Percentiles rank a stretch among this genome's conserved stretches.
phyloP scores from a whole-genome alignment of 768 basidiomycete species.

The Leucogyrophana mollusca region DNA sequence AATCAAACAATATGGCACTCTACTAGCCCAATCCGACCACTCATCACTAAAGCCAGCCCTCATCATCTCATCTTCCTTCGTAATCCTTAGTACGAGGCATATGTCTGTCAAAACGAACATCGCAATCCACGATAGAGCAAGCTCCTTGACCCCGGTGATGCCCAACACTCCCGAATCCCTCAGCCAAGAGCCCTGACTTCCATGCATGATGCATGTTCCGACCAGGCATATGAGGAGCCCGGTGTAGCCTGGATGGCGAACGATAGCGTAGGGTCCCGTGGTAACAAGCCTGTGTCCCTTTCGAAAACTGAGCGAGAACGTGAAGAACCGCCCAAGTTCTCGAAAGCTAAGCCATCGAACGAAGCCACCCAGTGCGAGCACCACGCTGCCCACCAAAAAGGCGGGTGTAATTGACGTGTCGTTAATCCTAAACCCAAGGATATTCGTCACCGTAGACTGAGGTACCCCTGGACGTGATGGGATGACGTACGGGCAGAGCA shows the following conservation, averaged over 20 bases:
- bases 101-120: constrained; percentile 8
- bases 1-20: constrained; percentile 28
- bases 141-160: constrained; percentile 18
- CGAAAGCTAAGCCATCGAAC: constrained; percentile 42
- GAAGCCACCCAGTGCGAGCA: constrained; percentile 37
- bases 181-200: constrained; percentile 23
- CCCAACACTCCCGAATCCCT: constrained; percentile 30
- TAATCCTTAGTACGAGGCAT: constrained; percentile 4
- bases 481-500: constrained; percentile 1
- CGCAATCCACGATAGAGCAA: background rate
- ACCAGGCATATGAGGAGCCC: constrained; percentile 16
- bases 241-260: constrained; percentile 35
- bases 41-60: constrained; percentile 25
- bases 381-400: constrained; percentile 33
- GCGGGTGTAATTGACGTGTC: constrained; percentile 2
- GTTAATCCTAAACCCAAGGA: too few relatives aligned
- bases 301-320: constrained; percentile 11
- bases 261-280: constrained; percentile 29
- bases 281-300: constrained; percentile 24
- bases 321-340: constrained; percentile 28
- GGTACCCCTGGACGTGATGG: constrained; percentile 23
- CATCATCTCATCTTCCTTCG: constrained; percentile 28
- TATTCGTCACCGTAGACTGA: constrained; percentile 1
- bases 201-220: constrained; percentile 13
- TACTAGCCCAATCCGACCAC: constrained; percentile 29